Evolutionary conservation across 2,329 filamentous ascomycete species (phyloP), one percentile per base, ranked within the genome.

Genomic region (Ascochyta viciae-villosae): DNA sequence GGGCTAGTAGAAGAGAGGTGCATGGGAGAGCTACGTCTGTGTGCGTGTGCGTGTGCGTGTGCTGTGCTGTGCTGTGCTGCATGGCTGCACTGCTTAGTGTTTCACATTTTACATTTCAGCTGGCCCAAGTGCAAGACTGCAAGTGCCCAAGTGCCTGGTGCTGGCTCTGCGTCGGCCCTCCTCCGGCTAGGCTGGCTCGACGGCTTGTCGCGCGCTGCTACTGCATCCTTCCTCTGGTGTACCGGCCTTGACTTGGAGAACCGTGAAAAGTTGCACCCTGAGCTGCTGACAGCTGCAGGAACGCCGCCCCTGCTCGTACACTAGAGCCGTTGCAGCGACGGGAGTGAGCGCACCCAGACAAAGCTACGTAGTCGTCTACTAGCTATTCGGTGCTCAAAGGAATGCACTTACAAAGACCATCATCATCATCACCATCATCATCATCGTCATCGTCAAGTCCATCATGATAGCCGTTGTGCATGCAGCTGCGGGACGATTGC

Each of bases 11-110:
- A 19, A 19, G 19, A 19, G 19, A 19, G 19, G 19, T 19, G 19
- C 19, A 19, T 19, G 19, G 19, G 19, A 19, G 19, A 22, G 23
- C 40, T 41, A 34, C 45, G 29, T 50, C 46, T 34, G 16, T n/a
- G 48, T 41, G 46, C 16, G 45, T 35, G 46, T 37, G 38, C 34
- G 16, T 22, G 42, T 42, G 8, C 8, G 9, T 8, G 6, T 27
- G 9, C 27, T 29, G 27, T 29, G 9, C 27, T 29, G 27, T 9
- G 10, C 10, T 19, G 19, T 15, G 12, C 29, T 31, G 29, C 29
- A 13, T 6, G 3, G 46, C 46, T 45, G 47, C 42, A 48, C 37
- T 47, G 47, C 38, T 51, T 47, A 47, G 42, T 39, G 53, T 56
- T 56, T 56, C 53, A 56, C 27, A 34, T 27, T 45, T 23, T 27